Evolutionary conservation across 2,329 filamentous ascomycete species (phyloP).

Genomic region (Parastagonospora avenae): DNA sequence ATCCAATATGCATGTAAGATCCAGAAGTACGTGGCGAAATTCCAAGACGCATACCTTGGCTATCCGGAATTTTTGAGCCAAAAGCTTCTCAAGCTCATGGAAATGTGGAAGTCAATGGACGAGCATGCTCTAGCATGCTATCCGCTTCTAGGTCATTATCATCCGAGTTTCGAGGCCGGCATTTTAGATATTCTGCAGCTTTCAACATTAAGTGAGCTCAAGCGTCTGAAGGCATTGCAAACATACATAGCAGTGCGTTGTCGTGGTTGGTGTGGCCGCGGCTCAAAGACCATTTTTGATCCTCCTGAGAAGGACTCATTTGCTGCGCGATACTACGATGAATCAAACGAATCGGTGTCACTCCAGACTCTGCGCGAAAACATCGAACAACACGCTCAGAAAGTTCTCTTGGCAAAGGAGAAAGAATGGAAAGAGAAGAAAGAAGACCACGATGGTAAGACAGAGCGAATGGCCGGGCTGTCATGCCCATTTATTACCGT

Average conservation of each 20-base stretch:
- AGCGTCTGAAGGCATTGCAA: conserved; percentile 57
- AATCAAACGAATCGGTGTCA: conserved; percentile 19
- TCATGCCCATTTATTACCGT: conserved; percentile 38
- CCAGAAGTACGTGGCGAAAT: conserved; percentile 11
- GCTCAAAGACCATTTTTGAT: conserved; percentile 55
- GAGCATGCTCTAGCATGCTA: conserved; percentile 48
- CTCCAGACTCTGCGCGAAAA: conserved; percentile 37
- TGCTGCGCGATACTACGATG: conserved; percentile 53
- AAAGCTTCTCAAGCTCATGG: conserved; percentile 60
- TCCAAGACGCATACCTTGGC: conserved; percentile 47
- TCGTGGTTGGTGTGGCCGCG: too few species aligned
- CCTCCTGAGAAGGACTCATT: conserved; percentile 51
- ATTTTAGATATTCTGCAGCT: conserved; percentile 63
- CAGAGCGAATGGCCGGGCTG: conserved; percentile 26
- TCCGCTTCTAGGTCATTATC: conserved; percentile 57
- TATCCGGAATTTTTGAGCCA: conserved; percentile 58
- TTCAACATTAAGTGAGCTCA: conserved; percentile 54
- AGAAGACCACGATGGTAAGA: conserved; percentile 2
- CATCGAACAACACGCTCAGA: conserved; percentile 44
- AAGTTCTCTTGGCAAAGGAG: conserved; percentile 42
- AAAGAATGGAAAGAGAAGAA: conserved; percentile 46
- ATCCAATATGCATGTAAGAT: conserved; percentile 42
- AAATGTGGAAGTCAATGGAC: conserved; percentile 65
- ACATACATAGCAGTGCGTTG: conserved; percentile 53
- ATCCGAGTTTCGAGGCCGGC: conserved; percentile 57